phyloP scores from a whole-genome alignment of 2,329 filamentous ascomycete species.

The Apiospora sp. region DNA sequence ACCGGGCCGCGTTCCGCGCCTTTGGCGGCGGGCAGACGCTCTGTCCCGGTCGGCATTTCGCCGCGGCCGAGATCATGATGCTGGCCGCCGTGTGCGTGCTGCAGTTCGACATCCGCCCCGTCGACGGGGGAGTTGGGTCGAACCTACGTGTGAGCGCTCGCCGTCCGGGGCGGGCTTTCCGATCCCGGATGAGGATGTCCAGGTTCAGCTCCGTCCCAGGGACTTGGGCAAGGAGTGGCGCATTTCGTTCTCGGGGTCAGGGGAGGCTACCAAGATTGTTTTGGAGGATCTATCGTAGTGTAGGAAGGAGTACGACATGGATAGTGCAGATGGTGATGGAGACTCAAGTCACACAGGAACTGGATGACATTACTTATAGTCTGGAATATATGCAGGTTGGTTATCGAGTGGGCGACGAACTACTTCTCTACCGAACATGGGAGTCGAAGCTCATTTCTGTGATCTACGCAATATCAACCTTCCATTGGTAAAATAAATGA shows the following conservation, averaged over 20 bases:
- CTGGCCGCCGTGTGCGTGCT: background rate
- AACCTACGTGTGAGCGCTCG: background rate
- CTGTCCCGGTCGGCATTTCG: background rate
- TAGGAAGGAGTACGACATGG: background rate
- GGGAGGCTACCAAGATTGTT: background rate
- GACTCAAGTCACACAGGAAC: no score
- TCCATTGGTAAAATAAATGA: no score
- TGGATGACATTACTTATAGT: no score
- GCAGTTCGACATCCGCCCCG: background rate
- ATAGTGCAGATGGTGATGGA: background rate
- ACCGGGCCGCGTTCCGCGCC: background rate
- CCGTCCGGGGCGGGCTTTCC: background rate
- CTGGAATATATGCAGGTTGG: no score
- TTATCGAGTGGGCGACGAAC: no score
- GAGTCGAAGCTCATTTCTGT: no score
- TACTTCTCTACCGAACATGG: no score
- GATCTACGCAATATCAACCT: no score
- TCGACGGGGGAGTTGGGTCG: background rate
- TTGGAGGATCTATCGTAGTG: no score
- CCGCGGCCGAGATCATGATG: background rate
- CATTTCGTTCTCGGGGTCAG: background rate
- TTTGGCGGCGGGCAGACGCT: background rate
- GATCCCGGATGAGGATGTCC: background rate
- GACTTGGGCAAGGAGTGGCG: background rate
- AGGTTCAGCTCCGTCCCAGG: background rate